phyloP scores from a whole-genome alignment of 129 eudicot species.

The Helichrysum umbraculigerum region DNA sequence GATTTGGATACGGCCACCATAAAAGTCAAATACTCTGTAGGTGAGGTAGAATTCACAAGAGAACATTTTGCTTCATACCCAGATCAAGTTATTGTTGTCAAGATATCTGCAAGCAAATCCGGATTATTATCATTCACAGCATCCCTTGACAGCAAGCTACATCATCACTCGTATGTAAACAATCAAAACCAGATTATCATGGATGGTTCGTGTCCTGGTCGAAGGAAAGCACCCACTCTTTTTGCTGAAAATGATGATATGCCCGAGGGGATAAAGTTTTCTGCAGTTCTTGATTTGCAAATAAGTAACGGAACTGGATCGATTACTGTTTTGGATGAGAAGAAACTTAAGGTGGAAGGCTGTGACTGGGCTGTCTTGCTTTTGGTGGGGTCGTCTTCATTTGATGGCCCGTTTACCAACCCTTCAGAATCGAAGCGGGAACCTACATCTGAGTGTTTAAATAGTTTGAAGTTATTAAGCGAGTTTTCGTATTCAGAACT shows the following conservation, averaged over 20 bases:
- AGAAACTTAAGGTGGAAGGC: conserved; percentile 57
- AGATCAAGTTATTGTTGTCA: conserved; percentile 70
- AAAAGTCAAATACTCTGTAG: conserved; percentile 57
- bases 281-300: conserved; percentile 63
- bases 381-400: conserved; percentile 73
- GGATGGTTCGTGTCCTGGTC: conserved; percentile 76
- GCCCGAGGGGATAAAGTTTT: conserved; percentile 60
- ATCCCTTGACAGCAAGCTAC: conserved; percentile 66
- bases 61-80: conserved; percentile 82
- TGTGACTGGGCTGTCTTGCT: conserved; percentile 67
- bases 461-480: conserved; percentile 38
- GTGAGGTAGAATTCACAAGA: conserved; percentile 55
- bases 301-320: conserved; percentile 41
- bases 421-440: conserved; percentile 69
- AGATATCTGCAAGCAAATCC: conserved; percentile 61
- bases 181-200: conserved; percentile 66
- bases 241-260: conserved; percentile 20
- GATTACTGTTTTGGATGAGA: conserved; percentile 51
- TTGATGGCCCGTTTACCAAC: conserved; percentile 66
- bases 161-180: conserved; percentile 50
- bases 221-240: conserved; percentile 39
- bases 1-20: conserved; percentile 80
- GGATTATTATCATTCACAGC: conserved; percentile 63
- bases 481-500: conserved; percentile 59
- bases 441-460: conserved; percentile 54